Evolutionary conservation across 306 rosid species (phyloP), one percentile per base, ranked within the genome.

Genomic region (Lagenaria siceraria): DNA sequence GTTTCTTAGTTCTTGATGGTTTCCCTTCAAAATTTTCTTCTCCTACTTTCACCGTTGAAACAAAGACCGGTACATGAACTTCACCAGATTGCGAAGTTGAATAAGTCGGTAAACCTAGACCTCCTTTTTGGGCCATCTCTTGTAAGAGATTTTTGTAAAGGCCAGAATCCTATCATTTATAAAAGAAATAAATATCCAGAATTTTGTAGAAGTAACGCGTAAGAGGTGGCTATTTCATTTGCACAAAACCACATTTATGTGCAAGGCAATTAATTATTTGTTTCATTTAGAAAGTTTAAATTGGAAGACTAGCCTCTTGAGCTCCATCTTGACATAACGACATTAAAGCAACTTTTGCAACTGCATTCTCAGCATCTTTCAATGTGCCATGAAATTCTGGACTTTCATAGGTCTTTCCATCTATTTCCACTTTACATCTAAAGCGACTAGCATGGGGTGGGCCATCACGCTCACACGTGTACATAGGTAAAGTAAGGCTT

Each of bases 351-450:
- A 80, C 74, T 86, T 85, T 87, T 54, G 99, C 99, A 75, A 90
- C 97, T 35, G 97, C 96, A 85, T 89, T 84, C 71, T 95, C 97
- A 65, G 99, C 99, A 65, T 89, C 97, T 92, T 92, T 95, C 60
- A 87, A 33, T 31, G 89, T 87, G 54, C 85, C 40, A 60, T 78
- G 85, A 80, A 80, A 89, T 11, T 83, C 88, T 42, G 79, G 81
- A 84, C 93, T 83, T 86, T 79, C 88, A 65, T 69, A 95, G 2
- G 87, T 87, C 27, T 82, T 85, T 84, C 88, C 97, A 74, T 78
- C 88, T 60, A 95, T 31, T 48, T 88, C 87, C 51, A 95, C 97
- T 58, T 74, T 89, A 82, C 93, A 85, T 78, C 81, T 88, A 81
- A 90, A 95, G 71, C 84, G 93, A 33, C 82, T 49, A 40, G 87